Percentiles rank a stretch among this genome's conserved stretches.
phyloP scores from a whole-genome alignment of 1,139 yeast species.

The Arxiozyma bovina region DNA sequence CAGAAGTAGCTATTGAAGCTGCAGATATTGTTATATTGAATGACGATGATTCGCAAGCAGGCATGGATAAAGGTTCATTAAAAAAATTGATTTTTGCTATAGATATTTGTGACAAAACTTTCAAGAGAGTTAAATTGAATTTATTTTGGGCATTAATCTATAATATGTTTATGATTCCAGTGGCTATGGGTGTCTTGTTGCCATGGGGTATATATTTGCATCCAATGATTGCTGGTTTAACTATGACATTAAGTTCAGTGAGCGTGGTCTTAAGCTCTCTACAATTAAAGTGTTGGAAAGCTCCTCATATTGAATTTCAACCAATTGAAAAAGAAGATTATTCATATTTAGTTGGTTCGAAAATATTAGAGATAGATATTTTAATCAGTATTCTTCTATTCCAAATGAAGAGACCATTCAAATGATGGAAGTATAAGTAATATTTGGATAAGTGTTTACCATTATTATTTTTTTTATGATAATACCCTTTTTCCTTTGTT shows the following conservation, averaged over 20 bases:
- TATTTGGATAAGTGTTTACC: too few species aligned
- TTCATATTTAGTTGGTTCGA: not conserved
- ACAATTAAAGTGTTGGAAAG: constrained; percentile 53
- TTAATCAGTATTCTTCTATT: not conserved
- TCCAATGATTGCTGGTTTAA: constrained; percentile 86
- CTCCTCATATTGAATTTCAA: constrained; percentile 29
- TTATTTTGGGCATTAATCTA: constrained; percentile 81
- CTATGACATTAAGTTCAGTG: constrained; percentile 89
- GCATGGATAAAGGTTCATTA: constrained; percentile 35
- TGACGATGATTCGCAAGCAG: constrained; percentile 21
- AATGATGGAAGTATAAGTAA: not conserved
- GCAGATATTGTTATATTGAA: constrained; percentile 80
- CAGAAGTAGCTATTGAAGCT: constrained; percentile 92
- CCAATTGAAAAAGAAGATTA: not conserved
- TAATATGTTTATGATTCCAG: constrained; percentile 81
- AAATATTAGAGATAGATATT: not conserved
- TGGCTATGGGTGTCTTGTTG: constrained; percentile 85
- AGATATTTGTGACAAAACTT: constrained; percentile 62
- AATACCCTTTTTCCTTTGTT: not conserved
- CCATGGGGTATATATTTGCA: constrained; percentile 73
- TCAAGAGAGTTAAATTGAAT: constrained; percentile 67
- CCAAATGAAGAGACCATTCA: not conserved
- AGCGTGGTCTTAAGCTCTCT: constrained; percentile 82
- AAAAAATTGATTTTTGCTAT: constrained; percentile 65
- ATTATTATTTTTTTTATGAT: too few species aligned